Percentiles rank a stretch among this genome's conserved stretches.
These are phyloP conservation scores for Coemansia aciculifera DNA, from an alignment of 192 early-diverging fungal genomes.

Conservation along the genomic window DNA sequence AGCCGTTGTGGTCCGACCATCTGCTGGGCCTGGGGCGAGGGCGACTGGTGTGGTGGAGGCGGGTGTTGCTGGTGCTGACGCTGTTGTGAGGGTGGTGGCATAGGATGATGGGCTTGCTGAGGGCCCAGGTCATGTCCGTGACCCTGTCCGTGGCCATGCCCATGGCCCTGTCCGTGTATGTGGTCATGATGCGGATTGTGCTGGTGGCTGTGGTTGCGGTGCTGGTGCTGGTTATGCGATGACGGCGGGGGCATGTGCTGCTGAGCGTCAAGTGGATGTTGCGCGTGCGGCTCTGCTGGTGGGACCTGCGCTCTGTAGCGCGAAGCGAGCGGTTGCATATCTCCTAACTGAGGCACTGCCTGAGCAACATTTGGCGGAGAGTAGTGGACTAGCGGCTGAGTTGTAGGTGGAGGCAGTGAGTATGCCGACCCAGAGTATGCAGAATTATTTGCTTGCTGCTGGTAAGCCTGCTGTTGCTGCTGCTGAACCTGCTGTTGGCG, in stretches of 20 bases:
- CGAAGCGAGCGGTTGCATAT: background rate
- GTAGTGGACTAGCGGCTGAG: conserved; percentile 8
- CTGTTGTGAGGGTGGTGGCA: conserved; percentile 9
- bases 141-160: background rate
- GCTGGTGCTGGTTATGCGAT: conserved; percentile 1
- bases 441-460: conserved; percentile 4
- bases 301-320: conserved; percentile 1
- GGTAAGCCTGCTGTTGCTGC: conserved; percentile 12
- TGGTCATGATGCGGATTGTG: background rate
- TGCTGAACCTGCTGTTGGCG: conserved; percentile 2
- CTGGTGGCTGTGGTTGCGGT: background rate
- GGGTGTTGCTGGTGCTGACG: conserved; percentile 7
- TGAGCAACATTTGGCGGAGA: conserved; percentile 20
- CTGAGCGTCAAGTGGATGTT: background rate
- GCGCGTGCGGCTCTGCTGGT: background rate
- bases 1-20: conserved; percentile 24
- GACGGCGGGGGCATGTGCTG: background rate
- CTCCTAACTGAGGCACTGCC: background rate
- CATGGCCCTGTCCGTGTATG: background rate
- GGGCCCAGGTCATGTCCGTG: background rate
- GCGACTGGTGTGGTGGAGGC: conserved; percentile 22
- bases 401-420: conserved; percentile 4
- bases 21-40: conserved; percentile 25
- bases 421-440: background rate
- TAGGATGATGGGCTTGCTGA: conserved; percentile 5